These are phyloP conservation scores for Infundibulicybe gibba DNA, from an alignment of 768 basidiomycete species.

Conservation along the genomic window DNA sequence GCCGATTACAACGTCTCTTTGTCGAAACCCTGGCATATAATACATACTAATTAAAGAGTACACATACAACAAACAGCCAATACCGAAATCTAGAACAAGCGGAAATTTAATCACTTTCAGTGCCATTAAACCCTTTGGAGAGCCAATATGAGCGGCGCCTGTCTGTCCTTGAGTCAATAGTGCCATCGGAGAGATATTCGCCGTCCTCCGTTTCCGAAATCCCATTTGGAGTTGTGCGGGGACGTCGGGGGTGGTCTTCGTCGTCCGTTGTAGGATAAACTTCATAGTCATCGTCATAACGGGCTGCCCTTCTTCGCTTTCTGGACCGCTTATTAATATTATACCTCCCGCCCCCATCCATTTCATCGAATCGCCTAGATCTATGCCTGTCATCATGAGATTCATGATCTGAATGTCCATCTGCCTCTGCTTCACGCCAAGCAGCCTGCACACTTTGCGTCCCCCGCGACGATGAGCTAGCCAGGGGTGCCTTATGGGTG, in stretches of 20 bases:
- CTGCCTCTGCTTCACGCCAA: conserved; percentile 36
- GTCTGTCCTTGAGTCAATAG: conserved; percentile 14
- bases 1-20: neutral
- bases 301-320: conserved; percentile 45
- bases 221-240: conserved; percentile 20
- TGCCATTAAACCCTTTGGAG: conserved; percentile 41
- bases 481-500: conserved; percentile 3
- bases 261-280: conserved; percentile 55
- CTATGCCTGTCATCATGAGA: conserved; percentile 3
- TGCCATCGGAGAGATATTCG: conserved; percentile 15
- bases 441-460: conserved; percentile 27
- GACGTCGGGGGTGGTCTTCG: conserved; percentile 31
- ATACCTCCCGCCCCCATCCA: conserved; percentile 60
- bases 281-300: conserved; percentile 31
- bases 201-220: conserved; percentile 16
- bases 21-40: too few species aligned
- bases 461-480: conserved; percentile 6
- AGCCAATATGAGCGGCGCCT: conserved; percentile 55
- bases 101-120: conserved; percentile 15
- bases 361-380: conserved; percentile 16
- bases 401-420: conserved; percentile 21
- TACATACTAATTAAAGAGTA: too few species aligned
- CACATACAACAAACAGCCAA: neutral
- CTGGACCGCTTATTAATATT: conserved; percentile 44
- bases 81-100: neutral